These are phyloP conservation scores for Thoreauomyces humboldtii DNA, from an alignment of 192 early-diverging fungal species.

Conservation along the genomic window DNA sequence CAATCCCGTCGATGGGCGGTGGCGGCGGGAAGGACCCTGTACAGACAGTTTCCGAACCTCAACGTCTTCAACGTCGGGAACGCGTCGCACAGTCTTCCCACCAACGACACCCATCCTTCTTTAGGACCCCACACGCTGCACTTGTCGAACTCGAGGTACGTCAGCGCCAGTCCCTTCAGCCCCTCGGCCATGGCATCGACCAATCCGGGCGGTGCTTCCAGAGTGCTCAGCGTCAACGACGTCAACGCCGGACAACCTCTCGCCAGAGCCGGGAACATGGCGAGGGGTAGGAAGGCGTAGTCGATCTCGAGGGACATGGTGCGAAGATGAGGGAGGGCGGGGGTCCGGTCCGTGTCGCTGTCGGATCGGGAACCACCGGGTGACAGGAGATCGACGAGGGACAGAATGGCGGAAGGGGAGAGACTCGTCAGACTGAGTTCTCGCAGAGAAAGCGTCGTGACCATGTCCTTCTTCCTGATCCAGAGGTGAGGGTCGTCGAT, in stretches of 20 bases:
- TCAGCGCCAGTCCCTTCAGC: not conserved
- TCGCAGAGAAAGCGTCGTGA: not conserved
- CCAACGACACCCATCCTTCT: not conserved
- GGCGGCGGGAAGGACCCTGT: not conserved
- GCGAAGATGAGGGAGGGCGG: not conserved
- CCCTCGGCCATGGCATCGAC: not conserved
- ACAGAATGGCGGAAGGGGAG: not conserved
- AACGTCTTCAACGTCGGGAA: not conserved
- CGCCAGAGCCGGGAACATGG: not conserved
- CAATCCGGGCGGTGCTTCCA: not conserved
- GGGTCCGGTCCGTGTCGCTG: not conserved
- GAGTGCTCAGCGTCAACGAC: conserved; percentile 2
- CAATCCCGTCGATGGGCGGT: not conserved
- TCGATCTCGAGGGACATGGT: conserved; percentile 6
- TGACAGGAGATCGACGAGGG: not conserved
- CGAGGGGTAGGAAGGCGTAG: conserved; percentile 2
- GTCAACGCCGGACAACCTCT: not conserved
- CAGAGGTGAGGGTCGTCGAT: conserved; percentile 7
- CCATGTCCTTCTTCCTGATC: not conserved
- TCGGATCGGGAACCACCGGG: not conserved
- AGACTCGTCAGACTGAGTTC: not conserved
- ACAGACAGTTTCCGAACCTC: not conserved
- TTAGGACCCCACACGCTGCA: conserved; percentile 4
- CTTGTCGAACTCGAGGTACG: not conserved
- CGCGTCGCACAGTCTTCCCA: not conserved